Percentiles rank a stretch among this genome's conserved stretches.
These are phyloP conservation scores for Aspergillus caelatus DNA, from an alignment of 2,329 filamentous ascomycete genomes.

Conservation along the genomic window DNA sequence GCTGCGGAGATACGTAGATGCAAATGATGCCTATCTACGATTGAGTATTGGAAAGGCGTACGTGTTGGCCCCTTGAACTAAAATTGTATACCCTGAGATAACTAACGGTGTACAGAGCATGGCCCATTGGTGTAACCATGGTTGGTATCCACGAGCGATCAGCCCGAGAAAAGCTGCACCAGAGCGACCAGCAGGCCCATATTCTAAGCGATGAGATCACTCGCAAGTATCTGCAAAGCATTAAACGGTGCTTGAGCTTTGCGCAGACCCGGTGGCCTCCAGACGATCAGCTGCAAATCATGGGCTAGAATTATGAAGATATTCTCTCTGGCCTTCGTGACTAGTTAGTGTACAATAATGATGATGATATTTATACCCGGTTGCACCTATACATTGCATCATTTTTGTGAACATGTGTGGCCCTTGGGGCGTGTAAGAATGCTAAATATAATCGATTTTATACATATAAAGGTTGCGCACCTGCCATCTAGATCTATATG, in stretches of 20 bases:
- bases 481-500: not conserved
- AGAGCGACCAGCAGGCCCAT: constrained; percentile 76
- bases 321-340: not conserved
- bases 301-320: constrained; percentile 64
- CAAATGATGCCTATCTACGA: constrained; percentile 90
- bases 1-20: constrained; percentile 88
- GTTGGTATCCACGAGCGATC: constrained; percentile 98
- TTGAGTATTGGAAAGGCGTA: constrained; percentile 89
- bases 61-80: constrained; percentile 24
- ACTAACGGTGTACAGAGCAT: constrained; percentile 60
- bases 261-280: constrained; percentile 96
- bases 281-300: constrained; percentile 86
- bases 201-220: constrained; percentile 97
- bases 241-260: constrained; percentile 95
- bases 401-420: not conserved
- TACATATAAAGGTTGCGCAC: not conserved
- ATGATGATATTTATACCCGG: constrained; percentile 12
- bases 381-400: not conserved
- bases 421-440: not conserved
- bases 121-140: constrained; percentile 99
- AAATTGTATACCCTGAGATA: not conserved
- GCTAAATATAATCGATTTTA: not conserved
- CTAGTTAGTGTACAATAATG: constrained; percentile 5
- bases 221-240: constrained; percentile 94
- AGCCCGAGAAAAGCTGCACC: constrained; percentile 91